A percentile compares a stretch with the other conserved stretches of the same genome.
Evolutionary conservation across 345 rosid species (phyloP).

Genomic region (Brassica incana): DNA sequence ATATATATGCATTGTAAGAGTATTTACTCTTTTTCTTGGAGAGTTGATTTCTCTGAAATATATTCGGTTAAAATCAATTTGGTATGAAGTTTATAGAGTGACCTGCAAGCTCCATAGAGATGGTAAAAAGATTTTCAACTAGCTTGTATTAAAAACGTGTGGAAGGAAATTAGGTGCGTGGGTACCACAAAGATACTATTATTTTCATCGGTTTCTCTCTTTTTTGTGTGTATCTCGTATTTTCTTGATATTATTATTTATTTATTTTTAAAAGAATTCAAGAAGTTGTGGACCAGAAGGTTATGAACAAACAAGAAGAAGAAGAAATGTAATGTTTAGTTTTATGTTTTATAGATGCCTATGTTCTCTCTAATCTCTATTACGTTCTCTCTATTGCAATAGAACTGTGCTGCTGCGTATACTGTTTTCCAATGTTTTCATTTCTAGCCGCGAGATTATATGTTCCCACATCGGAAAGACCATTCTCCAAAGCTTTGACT

Average conservation of each 20-base stretch:
- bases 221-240: not conserved
- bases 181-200: not conserved
- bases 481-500: conserved; percentile 76
- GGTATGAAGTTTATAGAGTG: not conserved
- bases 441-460: not conserved
- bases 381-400: not conserved
- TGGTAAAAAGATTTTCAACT: not conserved
- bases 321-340: not conserved
- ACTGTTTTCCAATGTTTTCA: not conserved
- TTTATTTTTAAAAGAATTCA: not conserved
- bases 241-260: not conserved
- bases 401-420: not conserved
- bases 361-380: not conserved
- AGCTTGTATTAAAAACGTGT: conserved; percentile 7
- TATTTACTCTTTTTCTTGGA: not conserved
- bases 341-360: not conserved
- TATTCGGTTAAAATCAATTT: not conserved
- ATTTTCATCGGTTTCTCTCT: not conserved
- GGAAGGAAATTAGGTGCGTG: not conserved
- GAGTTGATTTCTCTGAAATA: not conserved
- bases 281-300: not conserved
- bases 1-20: conserved; percentile 4
- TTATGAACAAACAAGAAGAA: not conserved
- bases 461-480: conserved; percentile 54
- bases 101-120: not conserved